Evolutionary conservation across 805 yeast species (phyloP).

Genomic region (Candida sithepensis): DNA sequence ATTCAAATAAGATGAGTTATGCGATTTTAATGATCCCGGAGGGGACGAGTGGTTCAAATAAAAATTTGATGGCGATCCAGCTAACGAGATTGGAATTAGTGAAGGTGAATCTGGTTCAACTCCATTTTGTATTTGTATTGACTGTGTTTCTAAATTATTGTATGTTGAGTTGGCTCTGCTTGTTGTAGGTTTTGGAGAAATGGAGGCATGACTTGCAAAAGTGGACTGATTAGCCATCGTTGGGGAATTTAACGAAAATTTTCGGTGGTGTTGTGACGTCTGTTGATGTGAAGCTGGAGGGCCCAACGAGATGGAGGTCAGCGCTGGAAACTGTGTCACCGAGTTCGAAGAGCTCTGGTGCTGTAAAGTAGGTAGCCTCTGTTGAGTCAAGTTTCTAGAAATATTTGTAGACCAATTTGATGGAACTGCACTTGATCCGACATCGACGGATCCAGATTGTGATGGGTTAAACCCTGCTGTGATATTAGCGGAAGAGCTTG

Average conservation of each 20-base stretch:
- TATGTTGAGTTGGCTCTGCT: background rate
- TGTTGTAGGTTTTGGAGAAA: background rate
- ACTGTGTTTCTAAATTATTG: constrained; percentile 1
- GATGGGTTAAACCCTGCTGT: constrained; percentile 1
- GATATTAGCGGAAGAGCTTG: constrained; percentile 4
- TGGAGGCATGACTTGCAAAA: background rate
- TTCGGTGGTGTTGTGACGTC: constrained; percentile 5
- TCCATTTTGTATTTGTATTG: constrained; percentile 10
- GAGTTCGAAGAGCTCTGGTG: constrained; percentile 8
- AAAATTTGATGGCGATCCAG: constrained; percentile 54
- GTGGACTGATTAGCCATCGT: constrained; percentile 6
- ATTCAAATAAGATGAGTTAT: constrained; percentile 21
- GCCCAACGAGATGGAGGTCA: constrained; percentile 1
- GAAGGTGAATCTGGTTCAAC: constrained; percentile 48
- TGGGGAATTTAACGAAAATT: constrained; percentile 21
- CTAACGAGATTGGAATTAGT: constrained; percentile 47
- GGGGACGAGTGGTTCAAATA: constrained; percentile 53
- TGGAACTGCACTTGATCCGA: constrained; percentile 3
- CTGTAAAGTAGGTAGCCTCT: constrained; percentile 14
- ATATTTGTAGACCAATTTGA: constrained; percentile 12
- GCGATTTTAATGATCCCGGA: constrained; percentile 35
- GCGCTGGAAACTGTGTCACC: background rate
- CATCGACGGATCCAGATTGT: constrained; percentile 5
- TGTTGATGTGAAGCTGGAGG: background rate
- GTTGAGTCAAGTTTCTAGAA: constrained; percentile 17